These are phyloP conservation scores for Hippophae rhamnoides DNA, from an alignment of 306 rosid genomes.

Conservation along the genomic window DNA sequence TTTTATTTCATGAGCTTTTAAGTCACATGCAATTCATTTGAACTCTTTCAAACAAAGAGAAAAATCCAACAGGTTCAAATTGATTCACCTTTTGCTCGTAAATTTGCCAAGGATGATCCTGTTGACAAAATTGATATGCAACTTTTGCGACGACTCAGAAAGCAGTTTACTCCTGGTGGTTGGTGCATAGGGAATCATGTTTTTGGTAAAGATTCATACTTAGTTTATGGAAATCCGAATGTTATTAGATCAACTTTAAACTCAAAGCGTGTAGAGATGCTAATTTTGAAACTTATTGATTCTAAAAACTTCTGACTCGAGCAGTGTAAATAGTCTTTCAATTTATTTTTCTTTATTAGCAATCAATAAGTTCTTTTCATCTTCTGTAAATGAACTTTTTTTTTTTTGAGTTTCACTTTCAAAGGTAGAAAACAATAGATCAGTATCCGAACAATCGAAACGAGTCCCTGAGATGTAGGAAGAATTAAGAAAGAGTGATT, in stretches of 20 bases:
- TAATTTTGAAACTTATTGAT: slow-evolving; percentile 60
- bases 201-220: slow-evolving; percentile 38
- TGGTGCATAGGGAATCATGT: slow-evolving; percentile 49
- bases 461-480: too few relatives aligned
- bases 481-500: too few relatives aligned
- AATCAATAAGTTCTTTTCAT: too few relatives aligned
- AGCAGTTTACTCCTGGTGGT: slow-evolving; percentile 57
- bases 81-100: slow-evolving; percentile 66
- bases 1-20: too few relatives aligned
- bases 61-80: too few relatives aligned
- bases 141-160: slow-evolving; percentile 41
- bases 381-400: too few relatives aligned
- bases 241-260: slow-evolving; percentile 49
- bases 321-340: slow-evolving; percentile 54
- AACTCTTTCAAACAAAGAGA: too few relatives aligned
- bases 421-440: too few relatives aligned
- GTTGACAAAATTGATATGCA: slow-evolving; percentile 55
- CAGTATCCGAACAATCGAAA: too few relatives aligned
- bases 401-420: too few relatives aligned
- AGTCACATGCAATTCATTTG: too few relatives aligned
- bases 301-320: slow-evolving; percentile 63
- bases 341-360: not conserved
- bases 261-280: slow-evolving; percentile 63
- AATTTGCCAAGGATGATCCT: slow-evolving; percentile 47
- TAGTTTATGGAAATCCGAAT: slow-evolving; percentile 40